These are phyloP conservation scores for Kernera saxatilis DNA, from an alignment of 345 rosid genomes.

Conservation along the genomic window DNA sequence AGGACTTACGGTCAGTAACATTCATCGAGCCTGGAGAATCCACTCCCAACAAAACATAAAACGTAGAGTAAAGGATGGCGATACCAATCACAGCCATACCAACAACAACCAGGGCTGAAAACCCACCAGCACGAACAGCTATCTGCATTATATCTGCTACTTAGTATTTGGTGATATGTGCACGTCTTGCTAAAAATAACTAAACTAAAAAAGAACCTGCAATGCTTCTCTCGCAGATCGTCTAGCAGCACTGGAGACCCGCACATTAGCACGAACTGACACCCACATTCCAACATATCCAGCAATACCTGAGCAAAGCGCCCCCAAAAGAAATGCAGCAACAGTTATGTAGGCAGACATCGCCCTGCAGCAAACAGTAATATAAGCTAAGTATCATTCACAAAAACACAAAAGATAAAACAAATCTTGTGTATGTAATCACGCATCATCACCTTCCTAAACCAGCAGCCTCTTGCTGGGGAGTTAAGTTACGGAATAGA, in stretches of 20 bases:
- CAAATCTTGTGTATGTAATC: constrained; percentile 3
- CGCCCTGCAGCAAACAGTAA: constrained; percentile 47
- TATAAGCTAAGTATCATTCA: constrained; percentile 16
- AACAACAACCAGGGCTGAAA: constrained; percentile 96
- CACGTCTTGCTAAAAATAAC: constrained; percentile 15
- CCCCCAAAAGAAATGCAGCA: constrained; percentile 91
- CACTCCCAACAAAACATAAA: constrained; percentile 92
- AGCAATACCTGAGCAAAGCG: constrained; percentile 88
- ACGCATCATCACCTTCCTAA: constrained; percentile 62
- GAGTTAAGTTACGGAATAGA: constrained; percentile 77
- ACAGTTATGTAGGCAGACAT: constrained; percentile 87
- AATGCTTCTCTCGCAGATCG: constrained; percentile 98
- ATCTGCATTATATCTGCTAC: constrained; percentile 43
- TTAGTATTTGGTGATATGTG: constrained; percentile 24
- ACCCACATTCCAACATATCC: constrained; percentile 99
- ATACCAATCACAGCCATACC: constrained; percentile 98
- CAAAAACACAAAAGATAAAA: background rate
- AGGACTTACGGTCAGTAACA: constrained; percentile 82
- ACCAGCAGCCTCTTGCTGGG: constrained; percentile 98
- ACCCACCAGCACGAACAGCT: constrained; percentile 98
- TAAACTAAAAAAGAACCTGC: constrained; percentile 58
- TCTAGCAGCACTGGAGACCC: constrained; percentile 98
- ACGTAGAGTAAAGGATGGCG: constrained; percentile 86
- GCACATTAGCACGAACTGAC: constrained; percentile 98
- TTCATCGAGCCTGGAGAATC: constrained; percentile 80